Percentiles rank a stretch among this genome's conserved stretches.
These are phyloP conservation scores for Xylaria bambusicola DNA, from an alignment of 495 filamentous ascomycete species.

Conservation along the genomic window DNA sequence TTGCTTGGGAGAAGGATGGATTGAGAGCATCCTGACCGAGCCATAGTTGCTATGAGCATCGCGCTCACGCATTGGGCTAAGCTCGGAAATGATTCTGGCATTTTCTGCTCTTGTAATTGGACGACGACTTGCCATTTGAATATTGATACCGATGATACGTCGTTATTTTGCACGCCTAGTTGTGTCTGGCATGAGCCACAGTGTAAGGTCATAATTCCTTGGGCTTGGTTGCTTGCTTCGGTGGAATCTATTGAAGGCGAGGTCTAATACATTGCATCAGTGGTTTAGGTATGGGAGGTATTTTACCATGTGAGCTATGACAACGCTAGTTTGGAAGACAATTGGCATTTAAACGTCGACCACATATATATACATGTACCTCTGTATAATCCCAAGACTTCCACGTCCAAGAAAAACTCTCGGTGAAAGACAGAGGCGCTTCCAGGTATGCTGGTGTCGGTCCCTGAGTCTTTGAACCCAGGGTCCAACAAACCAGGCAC, in stretches of 20 bases:
- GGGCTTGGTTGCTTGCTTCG: neutral
- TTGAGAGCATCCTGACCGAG: constrained; percentile 52
- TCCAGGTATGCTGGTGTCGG: constrained; percentile 27
- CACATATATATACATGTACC: constrained; percentile 51
- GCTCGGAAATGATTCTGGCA: constrained; percentile 21
- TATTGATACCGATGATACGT: constrained; percentile 35
- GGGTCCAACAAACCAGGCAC: constrained; percentile 22
- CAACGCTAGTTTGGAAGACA: neutral
- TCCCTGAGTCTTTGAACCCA: constrained; percentile 25
- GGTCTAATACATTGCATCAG: constrained; percentile 19
- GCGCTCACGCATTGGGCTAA: constrained; percentile 50
- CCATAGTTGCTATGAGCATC: constrained; percentile 47
- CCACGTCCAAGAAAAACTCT: constrained; percentile 49
- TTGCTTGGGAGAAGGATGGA: constrained; percentile 48
- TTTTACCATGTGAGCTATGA: neutral
- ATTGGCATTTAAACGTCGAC: constrained; percentile 1
- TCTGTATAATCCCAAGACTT: constrained; percentile 57
- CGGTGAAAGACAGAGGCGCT: constrained; percentile 53
- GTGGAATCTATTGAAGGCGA: neutral
- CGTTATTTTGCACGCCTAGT: constrained; percentile 58
- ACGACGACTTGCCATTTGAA: constrained; percentile 43
- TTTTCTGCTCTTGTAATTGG: constrained; percentile 21
- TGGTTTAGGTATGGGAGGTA: constrained; percentile 1
- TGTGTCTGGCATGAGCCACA: constrained; percentile 43
- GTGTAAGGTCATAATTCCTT: constrained; percentile 45